Evolutionary conservation across 441 rosid genomes (phyloP).

Genomic region (Breynia disticha): DNA sequence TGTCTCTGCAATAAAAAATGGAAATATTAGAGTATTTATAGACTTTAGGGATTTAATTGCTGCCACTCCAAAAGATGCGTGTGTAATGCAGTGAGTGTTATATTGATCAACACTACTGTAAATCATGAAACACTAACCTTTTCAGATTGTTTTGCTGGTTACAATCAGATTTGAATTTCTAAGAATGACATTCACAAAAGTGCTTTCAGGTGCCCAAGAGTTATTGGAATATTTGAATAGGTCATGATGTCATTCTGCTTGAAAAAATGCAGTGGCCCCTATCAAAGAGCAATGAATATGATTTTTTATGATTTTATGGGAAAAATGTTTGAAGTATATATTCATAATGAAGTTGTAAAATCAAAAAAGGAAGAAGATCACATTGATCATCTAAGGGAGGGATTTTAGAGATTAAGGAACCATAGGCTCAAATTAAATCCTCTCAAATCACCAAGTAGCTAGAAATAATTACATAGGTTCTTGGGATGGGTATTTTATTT

Average conservation of each 20-base stretch:
- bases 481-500: no score
- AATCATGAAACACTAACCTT: not conserved
- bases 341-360: not conserved
- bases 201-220: not conserved
- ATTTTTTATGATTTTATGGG: not conserved
- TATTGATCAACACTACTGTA: not conserved
- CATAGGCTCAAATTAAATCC: no score
- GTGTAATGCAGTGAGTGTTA: not conserved
- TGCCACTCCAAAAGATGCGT: not conserved
- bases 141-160: not conserved
- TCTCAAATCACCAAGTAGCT: no score
- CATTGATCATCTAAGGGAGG: not conserved
- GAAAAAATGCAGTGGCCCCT: not conserved
- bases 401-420: no score
- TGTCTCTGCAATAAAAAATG: conserved; percentile 2
- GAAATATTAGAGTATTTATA: not conserved
- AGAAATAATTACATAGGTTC: no score
- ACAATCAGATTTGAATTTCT: not conserved
- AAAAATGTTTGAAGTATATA: not conserved
- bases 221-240: not conserved
- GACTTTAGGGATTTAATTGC: conserved; percentile 3
- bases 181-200: not conserved
- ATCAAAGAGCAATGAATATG: not conserved
- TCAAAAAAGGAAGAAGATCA: not conserved
- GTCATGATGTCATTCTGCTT: conserved; percentile 4